Percentiles rank a stretch among this genome's conserved stretches.
Conservation (phyloP, 345 rosid species). For the Euphorbia pulcherrima region DNA sequence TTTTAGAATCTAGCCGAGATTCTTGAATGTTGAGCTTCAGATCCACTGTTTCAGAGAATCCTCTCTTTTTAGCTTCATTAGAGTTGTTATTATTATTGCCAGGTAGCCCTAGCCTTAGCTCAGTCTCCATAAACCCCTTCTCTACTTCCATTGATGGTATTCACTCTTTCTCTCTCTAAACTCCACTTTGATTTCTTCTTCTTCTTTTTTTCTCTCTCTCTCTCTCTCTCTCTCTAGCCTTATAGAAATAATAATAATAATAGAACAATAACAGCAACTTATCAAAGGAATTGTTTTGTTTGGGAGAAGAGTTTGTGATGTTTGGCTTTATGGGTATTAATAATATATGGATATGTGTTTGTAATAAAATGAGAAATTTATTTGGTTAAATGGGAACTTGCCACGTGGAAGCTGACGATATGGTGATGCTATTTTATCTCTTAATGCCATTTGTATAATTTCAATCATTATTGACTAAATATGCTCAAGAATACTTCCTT, state of each 20-base stretch:
- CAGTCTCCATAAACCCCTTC: constrained; percentile 55
- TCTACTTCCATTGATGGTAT: constrained; percentile 27
- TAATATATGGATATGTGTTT: constrained; percentile 23
- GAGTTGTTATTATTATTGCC: constrained; percentile 36
- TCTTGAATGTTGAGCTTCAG: constrained; percentile 51
- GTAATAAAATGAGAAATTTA: background rate
- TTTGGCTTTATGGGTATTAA: constrained; percentile 25
- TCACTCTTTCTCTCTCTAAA: constrained; percentile 11
- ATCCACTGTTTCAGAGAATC: constrained; percentile 65
- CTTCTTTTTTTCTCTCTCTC: constrained; percentile 12
- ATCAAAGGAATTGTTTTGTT: constrained; percentile 11
- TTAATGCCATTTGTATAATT: background rate
- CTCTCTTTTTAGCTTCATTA: constrained; percentile 53
- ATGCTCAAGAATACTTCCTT: no score
- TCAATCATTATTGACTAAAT: background rate
- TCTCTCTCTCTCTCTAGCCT: background rate
- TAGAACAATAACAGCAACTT: background rate
- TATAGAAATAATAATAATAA: background rate
- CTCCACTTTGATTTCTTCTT: background rate
- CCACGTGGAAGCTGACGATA: constrained; percentile 39
- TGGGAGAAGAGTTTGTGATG: constrained; percentile 17
- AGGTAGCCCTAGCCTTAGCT: constrained; percentile 77
- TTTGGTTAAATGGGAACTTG: constrained; percentile 9
- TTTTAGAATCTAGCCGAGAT: constrained; percentile 9
- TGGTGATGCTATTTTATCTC: constrained; percentile 17